Evolutionary conservation across 306 rosid species (phyloP), one percentile per base, ranked within the genome.

Genomic region (Quillaja saponaria): DNA sequence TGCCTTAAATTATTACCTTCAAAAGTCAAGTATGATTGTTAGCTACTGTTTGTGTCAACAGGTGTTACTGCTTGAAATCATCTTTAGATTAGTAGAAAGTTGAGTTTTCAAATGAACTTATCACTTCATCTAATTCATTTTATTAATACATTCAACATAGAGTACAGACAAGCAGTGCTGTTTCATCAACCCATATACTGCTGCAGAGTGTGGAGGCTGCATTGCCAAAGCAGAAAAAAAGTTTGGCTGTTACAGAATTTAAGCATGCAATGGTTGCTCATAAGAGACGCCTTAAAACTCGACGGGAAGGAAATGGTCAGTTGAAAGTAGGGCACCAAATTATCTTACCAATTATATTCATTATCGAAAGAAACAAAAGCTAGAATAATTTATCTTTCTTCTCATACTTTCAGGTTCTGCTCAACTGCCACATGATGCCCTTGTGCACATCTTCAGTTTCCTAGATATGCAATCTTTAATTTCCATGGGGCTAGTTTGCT

Each of bases 241-340:
- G 77, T 69, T 58, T 75, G 59, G 95, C 88, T 39, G 63, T 79
- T 18, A 73, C 73, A 21, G 96, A 88, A 75, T 91, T 75, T 69
- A 91, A 84, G 78, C 84, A 78, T 12, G 87, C 96, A 19, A 91
- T 88, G 77, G 79, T 91, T 58, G 80, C 85, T 79, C 84, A 82
- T 44, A 91, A 82, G 78, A 84, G 96, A 63, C 81, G 84, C 38
- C 12, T 42, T 69, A 88, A 86, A 77, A 66, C 80, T 35, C 80
- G 48, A 54, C 90, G 64, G 49, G 76, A 75, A 82, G 84, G 71
- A 71, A 56, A 66, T 45, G 92, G 96, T 91, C 41, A 68, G 61
- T 64, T 21, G 28, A 25, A 35, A 42, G 67, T 79, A 42, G 33
- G 34, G 52, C 33, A 61, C 71, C 67, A 16, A 39, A 15, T 55